A percentile compares a stretch with the other conserved stretches of the same genome.
phyloP scores from a whole-genome alignment of 73 alveolate species.

The Paramecium sonneborni region DNA sequence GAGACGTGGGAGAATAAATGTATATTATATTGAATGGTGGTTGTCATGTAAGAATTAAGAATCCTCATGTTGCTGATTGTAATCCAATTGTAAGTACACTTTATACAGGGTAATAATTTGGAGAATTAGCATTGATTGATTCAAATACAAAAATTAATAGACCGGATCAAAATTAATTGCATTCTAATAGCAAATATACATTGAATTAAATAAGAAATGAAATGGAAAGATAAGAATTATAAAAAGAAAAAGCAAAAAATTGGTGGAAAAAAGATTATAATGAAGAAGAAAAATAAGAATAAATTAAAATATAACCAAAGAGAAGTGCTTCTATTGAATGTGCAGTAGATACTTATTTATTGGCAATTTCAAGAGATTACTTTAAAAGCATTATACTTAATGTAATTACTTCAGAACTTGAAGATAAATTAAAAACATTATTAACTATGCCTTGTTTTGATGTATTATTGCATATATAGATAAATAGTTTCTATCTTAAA shows the following conservation, averaged over 20 bases:
- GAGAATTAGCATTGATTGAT: slow-evolving; percentile 66
- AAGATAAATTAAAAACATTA: slow-evolving; percentile 55
- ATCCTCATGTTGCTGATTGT: slow-evolving; percentile 43
- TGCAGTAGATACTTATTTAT: slow-evolving; percentile 51
- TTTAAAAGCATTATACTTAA: slow-evolving; percentile 54
- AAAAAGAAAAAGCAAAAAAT: slow-evolving; percentile 33
- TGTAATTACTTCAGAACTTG: slow-evolving; percentile 61
- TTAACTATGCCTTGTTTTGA: slow-evolving; percentile 61
- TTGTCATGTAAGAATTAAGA: slow-evolving; percentile 67
- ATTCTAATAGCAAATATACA: slow-evolving; percentile 9
- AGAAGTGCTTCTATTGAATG: slow-evolving; percentile 67
- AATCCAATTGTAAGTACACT: slow-evolving; percentile 58
- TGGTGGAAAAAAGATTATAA: slow-evolving; percentile 57
- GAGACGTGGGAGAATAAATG: slow-evolving; percentile 64
- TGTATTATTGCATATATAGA: not conserved
- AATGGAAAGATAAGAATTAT: slow-evolving; percentile 1
- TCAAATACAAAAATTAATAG: slow-evolving; percentile 39
- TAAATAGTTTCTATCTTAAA: slow-evolving; percentile 15
- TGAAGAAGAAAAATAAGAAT: slow-evolving; percentile 41
- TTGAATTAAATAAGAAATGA: not conserved
- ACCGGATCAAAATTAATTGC: not conserved
- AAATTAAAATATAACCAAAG: slow-evolving; percentile 39
- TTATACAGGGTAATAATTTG: slow-evolving; percentile 61
- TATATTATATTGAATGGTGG: slow-evolving; percentile 62
- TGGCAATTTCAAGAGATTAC: slow-evolving; percentile 61